Percentiles rank a stretch among this genome's conserved stretches.
Evolutionary conservation across 306 rosid species (phyloP).

Genomic region (Senna tora): DNA sequence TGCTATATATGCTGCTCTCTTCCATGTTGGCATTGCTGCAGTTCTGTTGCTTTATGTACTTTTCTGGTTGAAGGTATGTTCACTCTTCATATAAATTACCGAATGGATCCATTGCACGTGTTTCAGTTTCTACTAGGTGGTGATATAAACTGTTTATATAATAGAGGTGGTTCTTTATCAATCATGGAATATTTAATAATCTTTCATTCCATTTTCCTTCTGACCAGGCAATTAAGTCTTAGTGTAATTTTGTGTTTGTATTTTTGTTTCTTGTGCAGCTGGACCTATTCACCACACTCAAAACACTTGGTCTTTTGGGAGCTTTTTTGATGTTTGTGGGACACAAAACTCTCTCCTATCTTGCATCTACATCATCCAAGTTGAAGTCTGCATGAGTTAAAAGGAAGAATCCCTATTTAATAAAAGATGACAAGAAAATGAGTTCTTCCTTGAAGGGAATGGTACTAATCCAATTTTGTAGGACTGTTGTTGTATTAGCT

Average conservation of each 20-base stretch:
- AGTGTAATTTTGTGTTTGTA: background rate
- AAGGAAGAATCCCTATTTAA: conserved; percentile 37
- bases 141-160: conserved; percentile 3
- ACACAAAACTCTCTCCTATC: conserved; percentile 85
- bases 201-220: conserved; percentile 14
- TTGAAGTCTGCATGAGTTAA: conserved; percentile 81
- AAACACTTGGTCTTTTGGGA: conserved; percentile 75
- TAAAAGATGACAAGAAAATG: conserved; percentile 28
- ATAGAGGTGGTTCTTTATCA: background rate
- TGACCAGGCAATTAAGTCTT: conserved; percentile 11
- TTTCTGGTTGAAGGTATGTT: conserved; percentile 95
- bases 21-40: conserved; percentile 77
- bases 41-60: conserved; percentile 80
- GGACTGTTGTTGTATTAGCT: conserved; percentile 42
- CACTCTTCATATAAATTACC: conserved; percentile 10
- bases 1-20: conserved; percentile 67
- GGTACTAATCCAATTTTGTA: conserved; percentile 56
- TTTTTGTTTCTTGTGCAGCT: conserved; percentile 60
- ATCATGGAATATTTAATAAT: conserved; percentile 11
- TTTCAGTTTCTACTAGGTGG: conserved; percentile 20
- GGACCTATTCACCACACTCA: conserved; percentile 91
- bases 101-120: conserved; percentile 22
- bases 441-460: conserved; percentile 28
- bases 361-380: conserved; percentile 80
- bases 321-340: conserved; percentile 77